These are phyloP conservation scores for Aspergillus tanneri DNA, from an alignment of 2,329 filamentous ascomycete species.

Conservation along the genomic window DNA sequence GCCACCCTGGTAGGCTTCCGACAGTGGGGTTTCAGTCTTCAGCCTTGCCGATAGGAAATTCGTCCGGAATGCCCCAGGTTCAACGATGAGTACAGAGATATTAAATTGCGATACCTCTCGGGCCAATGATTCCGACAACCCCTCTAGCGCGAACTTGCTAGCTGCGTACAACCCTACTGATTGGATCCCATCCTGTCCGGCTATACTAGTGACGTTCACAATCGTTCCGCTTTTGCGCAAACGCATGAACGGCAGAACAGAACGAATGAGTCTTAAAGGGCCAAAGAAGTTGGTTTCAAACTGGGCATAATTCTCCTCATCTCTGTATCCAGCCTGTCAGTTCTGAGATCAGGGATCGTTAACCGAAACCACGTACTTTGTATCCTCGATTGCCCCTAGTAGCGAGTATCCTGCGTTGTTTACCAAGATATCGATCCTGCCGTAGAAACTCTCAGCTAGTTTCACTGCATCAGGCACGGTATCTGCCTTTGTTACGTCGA, in stretches of 20 bases:
- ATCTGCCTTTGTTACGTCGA: constrained; percentile 16
- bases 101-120: constrained; percentile 38
- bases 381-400: constrained; percentile 24
- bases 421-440: constrained; percentile 15
- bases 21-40: constrained; percentile 26
- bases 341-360: too few species aligned
- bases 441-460: constrained; percentile 5
- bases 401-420: constrained; percentile 22
- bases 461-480: background rate
- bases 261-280: constrained; percentile 39
- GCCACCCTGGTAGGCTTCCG: constrained; percentile 32
- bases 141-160: constrained; percentile 46
- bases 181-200: constrained; percentile 43
- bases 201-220: constrained; percentile 51
- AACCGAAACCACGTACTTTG: constrained; percentile 10
- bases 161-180: constrained; percentile 41
- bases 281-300: constrained; percentile 46
- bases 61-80: constrained; percentile 47
- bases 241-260: constrained; percentile 42
- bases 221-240: constrained; percentile 36
- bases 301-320: constrained; percentile 17
- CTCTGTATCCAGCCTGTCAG: constrained; percentile 8
- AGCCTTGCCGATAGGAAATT: constrained; percentile 38
- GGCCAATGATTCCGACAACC: constrained; percentile 39
- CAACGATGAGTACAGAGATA: constrained; percentile 42